These are phyloP conservation scores for Lactarius indigo DNA, from an alignment of 768 basidiomycete genomes.

Conservation along the genomic window DNA sequence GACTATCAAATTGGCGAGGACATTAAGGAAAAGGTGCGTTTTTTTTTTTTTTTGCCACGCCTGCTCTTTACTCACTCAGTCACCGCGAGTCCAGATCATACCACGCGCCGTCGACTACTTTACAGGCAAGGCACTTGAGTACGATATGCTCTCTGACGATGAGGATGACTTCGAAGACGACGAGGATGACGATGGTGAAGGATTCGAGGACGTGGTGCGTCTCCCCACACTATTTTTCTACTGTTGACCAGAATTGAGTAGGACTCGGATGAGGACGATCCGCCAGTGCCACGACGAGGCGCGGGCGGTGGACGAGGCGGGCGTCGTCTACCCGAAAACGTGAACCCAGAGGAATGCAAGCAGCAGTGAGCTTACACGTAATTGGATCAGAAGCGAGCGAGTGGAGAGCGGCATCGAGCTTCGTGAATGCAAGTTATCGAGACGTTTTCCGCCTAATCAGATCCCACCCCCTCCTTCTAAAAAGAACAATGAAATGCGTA, in stretches of 20 bases:
- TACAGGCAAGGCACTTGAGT: constrained; percentile 92
- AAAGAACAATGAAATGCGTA: background rate
- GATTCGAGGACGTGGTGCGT: constrained; percentile 54
- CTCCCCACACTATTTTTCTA: constrained; percentile 15
- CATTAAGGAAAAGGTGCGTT: constrained; percentile 87
- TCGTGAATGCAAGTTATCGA: background rate
- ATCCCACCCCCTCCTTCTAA: background rate
- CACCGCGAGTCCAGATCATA: constrained; percentile 58
- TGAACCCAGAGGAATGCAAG: constrained; percentile 87
- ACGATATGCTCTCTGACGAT: constrained; percentile 48
- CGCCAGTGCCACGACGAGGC: constrained; percentile 51
- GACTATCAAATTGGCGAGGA: constrained; percentile 99
- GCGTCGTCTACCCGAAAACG: constrained; percentile 42
- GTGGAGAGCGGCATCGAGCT: background rate
- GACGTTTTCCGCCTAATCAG: background rate
- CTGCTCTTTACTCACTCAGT: background rate
- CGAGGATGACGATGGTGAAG: constrained; percentile 56
- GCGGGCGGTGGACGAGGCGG: constrained; percentile 41
- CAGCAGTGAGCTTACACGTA: constrained; percentile 57
- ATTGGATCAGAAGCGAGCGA: background rate
- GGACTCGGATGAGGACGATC: constrained; percentile 70
- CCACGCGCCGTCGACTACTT: constrained; percentile 97
- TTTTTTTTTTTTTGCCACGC: constrained; percentile 1
- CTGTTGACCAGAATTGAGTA: constrained; percentile 30
- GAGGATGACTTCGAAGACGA: constrained; percentile 43